Percentiles rank a stretch among this genome's conserved stretches.
These are phyloP conservation scores for Dictyostelium citrinum DNA, from an alignment of 78 protist genomes.

Conservation along the genomic window DNA sequence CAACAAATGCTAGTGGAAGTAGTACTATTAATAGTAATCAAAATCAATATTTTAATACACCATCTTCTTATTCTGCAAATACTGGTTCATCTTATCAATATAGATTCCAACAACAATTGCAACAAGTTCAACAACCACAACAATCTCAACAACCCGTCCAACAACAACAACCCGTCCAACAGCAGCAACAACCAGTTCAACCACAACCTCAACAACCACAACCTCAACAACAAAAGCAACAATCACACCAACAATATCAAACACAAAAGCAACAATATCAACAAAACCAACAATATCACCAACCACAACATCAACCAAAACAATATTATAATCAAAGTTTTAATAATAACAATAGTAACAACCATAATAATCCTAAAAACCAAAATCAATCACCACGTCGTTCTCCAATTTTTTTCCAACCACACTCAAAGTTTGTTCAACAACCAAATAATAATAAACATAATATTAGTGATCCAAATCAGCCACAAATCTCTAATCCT, in stretches of 20 bases:
- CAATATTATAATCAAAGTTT: neutral
- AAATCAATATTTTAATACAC: neutral
- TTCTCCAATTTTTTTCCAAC: neutral
- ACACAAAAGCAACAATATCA: neutral
- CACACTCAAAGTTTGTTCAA: too few relatives aligned
- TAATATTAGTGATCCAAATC: neutral
- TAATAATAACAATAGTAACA: neutral
- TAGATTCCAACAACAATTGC: neutral
- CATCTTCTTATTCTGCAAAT: neutral
- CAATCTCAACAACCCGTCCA: neutral
- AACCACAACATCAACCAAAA: neutral
- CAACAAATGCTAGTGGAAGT: neutral
- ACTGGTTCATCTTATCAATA: conserved; percentile 20
- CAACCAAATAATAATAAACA: neutral
- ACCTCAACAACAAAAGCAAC: neutral
- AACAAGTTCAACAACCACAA: neutral
- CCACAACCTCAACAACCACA: neutral
- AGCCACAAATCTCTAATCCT: conserved; percentile 12
- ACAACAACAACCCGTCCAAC: neutral
- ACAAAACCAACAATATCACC: neutral
- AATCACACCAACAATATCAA: neutral
- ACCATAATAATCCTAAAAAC: neutral
- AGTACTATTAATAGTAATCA: neutral
- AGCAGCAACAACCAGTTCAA: neutral
- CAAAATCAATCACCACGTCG: neutral